Evolutionary conservation across 2,329 filamentous ascomycete species (phyloP).

Genomic region (Fusarium denticulatum): DNA sequence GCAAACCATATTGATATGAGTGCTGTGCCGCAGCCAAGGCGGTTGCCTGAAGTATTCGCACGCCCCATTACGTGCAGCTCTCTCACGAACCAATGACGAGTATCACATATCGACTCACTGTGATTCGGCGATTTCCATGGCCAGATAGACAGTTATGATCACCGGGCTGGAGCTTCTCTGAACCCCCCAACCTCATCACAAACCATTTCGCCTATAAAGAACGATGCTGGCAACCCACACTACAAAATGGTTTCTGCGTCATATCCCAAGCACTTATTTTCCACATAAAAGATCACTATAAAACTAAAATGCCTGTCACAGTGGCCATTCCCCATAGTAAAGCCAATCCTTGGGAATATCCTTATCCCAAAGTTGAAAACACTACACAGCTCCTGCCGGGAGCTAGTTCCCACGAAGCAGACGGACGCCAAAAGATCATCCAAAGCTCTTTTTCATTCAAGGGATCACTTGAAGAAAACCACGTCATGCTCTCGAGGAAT

Average conservation of each 20-base stretch:
- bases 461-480: neutral
- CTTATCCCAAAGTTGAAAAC: too few species aligned
- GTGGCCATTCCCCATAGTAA: rapidly evolving
- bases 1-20: too few species aligned
- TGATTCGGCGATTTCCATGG: too few species aligned
- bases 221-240: rapidly evolving
- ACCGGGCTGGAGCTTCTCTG: too few species aligned
- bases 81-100: too few species aligned
- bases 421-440: neutral
- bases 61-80: too few species aligned
- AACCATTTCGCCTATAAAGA: neutral
- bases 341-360: too few species aligned
- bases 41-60: too few species aligned
- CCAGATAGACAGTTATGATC: too few species aligned
- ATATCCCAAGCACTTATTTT: rapidly evolving
- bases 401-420: neutral
- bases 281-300: rapidly evolving
- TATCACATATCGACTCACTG: too few species aligned
- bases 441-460: neutral
- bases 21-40: too few species aligned
- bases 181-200: rapidly evolving
- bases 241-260: rapidly evolving
- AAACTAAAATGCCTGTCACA: neutral
- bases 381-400: neutral
- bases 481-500: rapidly evolving